Evolutionary conservation across 306 rosid genomes (phyloP), one percentile per base, ranked within the genome.

Genomic region (Inga leiocalycina): DNA sequence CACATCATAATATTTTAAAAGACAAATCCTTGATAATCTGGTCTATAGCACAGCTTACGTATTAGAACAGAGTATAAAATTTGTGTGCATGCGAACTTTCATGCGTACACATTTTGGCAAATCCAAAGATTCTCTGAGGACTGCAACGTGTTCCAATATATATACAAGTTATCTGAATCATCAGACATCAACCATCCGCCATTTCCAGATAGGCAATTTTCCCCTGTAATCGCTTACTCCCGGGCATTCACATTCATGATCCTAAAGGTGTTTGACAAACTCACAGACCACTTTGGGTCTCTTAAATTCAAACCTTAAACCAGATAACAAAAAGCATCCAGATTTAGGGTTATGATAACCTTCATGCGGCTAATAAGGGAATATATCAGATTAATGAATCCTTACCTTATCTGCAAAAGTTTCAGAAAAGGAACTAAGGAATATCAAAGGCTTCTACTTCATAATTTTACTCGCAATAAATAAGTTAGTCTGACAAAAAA

Each of bases 131-230:
- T 70, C 37, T 68, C 43, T 56, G 77, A 67, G 32, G 82, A 78
- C 35, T 61, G 48, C 66, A 75, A 70, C 0, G 68, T 74, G 85
- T 83, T 64, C 17, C 70, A 46, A 44, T 52, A 78, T 27, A 51
- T 34, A 71, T 24, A 66, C 84, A 70, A 24, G 57, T 69, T 67
- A 73, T 72, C 82, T 77, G 77, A 85, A 79, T 83, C 82, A 79
- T 83, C 82, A 51, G 80, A 68, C 74, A 68, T 44, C 13, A 61
- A n/a, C 17, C 46, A 67, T 39, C 69, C 19, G 16, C 24, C 39
- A 24, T 69, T 71, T 64, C 27, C 52, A 49, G 48, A 32, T 45
- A 49, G 62, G 57, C 51, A 11, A 82, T 66, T 82, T 14, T 45
- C 37, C 48, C 10, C 14, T 30, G 17, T 8, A 56, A 69, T 17